Conservation (phyloP, 176 grass and related monocot species). For the Secale cereale region DNA sequence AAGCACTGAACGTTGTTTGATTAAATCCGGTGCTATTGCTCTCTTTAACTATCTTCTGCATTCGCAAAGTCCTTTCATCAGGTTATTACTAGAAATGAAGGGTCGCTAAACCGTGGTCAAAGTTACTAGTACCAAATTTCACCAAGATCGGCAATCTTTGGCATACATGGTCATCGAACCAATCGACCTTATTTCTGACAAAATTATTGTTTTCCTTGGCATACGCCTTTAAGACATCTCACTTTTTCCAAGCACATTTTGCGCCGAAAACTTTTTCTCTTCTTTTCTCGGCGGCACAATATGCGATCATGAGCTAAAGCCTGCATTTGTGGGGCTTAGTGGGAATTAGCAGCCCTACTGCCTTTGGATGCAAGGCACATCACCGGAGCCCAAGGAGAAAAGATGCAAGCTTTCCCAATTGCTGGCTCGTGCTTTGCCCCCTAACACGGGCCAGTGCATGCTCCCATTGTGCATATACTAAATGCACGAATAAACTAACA, state of each 20-base stretch:
- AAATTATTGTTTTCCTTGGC: neutral
- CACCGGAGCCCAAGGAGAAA: slow-evolving; percentile 38
- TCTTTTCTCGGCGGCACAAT: slow-evolving; percentile 38
- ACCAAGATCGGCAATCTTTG: neutral
- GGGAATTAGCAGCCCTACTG: slow-evolving; percentile 40
- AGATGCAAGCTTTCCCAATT: slow-evolving; percentile 1
- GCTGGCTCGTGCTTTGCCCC: slow-evolving; percentile 45
- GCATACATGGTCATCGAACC: neutral
- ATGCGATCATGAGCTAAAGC: slow-evolving; percentile 51
- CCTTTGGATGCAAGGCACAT: slow-evolving; percentile 64
- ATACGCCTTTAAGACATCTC: neutral
- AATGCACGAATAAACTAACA: slow-evolving; percentile 35
- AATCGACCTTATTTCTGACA: neutral
- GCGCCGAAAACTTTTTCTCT: slow-evolving; percentile 30
- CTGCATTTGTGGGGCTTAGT: slow-evolving; percentile 45
- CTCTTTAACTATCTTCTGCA: too few species aligned
- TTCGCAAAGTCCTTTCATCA: neutral
- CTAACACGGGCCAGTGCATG: slow-evolving; percentile 39
- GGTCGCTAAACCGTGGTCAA: neutral
- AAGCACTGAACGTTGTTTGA: too few species aligned
- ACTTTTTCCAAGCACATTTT: neutral
- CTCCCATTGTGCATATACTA: neutral
- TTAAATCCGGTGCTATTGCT: too few species aligned
- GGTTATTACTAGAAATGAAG: neutral
- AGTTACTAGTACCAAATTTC: neutral